Conservation (phyloP, 257 asterid species). For the Salvia miltiorrhiza region DNA sequence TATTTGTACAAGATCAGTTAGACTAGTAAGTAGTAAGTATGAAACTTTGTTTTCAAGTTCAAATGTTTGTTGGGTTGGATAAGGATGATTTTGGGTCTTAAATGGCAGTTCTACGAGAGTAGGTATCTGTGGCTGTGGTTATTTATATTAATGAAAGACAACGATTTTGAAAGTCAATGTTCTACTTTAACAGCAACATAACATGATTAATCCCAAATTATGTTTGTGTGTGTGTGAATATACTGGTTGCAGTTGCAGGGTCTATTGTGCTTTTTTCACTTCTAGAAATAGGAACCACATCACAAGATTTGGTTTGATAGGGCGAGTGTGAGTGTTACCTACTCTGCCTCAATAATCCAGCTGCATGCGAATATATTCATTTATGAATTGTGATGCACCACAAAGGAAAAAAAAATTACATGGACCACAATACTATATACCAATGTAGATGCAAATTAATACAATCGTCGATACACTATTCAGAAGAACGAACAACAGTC, state of each 20-base stretch:
- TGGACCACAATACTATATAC: conserved; percentile 5
- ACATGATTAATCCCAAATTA: not conserved
- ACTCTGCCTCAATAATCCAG: conserved; percentile 15
- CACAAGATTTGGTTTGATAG: conserved; percentile 12
- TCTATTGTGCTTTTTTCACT: not conserved
- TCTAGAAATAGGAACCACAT: conserved; percentile 1
- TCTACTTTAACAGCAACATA: not conserved
- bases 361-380: not conserved
- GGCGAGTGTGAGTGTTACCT: conserved; percentile 21
- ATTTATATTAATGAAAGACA: not conserved
- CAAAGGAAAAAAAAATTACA: not conserved
- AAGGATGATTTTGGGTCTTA: not conserved
- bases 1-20: not conserved
- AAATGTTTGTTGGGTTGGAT: not conserved
- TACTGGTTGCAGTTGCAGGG: not conserved
- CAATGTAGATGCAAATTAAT: not conserved
- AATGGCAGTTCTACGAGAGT: not conserved
- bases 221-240: not conserved
- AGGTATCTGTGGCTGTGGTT: not conserved
- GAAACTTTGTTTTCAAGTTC: not conserved
- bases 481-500: no score
- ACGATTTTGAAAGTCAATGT: not conserved
- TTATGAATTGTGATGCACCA: not conserved
- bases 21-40: not conserved
- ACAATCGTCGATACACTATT: no score